Evolutionary conservation across 305 asterid genomes (phyloP), one percentile per base, ranked within the genome.

Genomic region (Rubia balearica): DNA sequence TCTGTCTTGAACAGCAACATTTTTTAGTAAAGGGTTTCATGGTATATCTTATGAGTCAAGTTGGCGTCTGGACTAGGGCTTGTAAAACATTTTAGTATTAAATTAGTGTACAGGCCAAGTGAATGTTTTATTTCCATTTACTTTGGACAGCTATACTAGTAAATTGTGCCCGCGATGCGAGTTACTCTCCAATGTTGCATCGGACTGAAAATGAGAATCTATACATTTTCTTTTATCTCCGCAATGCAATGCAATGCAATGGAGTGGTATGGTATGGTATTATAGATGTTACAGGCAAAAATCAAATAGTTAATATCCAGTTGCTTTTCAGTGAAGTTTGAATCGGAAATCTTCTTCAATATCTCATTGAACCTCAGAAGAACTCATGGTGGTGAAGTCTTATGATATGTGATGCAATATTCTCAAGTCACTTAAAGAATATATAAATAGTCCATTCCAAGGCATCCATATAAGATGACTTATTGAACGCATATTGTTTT

Each of bases 151-250:
- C 24, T 14, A 36, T n/a, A 62, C 41, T 46, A 33, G 40, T 33
- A 27, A 33, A 62, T 62, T n/a, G 68, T 63, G 68, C 68, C 49
- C 30, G 38, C n/a, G 17, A 63, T 63, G 48, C 2, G 16, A 62
- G 46, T 62, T 61, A 61, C 45, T 16, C 42, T 41, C n/a, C 27
- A 62, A 24, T 61, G 45, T 61, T 60, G 65, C 65, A 60, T 30
- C 36, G 67, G 48, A 14, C 22, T 33, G 40, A 22, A 36, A 10
- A 4, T 33, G 45, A 61, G 66, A 14, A 62, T 8, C 9, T 61
- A 5, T 61, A 33, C 45, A 36, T 0, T 27, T 62, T 62, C 46
- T 33, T 62, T 5, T 7, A 2, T 17, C 67, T 33, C n/a, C n/a
- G n/a, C n/a, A n/a, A n/a, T n/a, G n/a, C n/a, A n/a, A n/a, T n/a